Base-by-base conservation (phyloP, 805 yeast species). In the Starmerella kuoi region DNA sequence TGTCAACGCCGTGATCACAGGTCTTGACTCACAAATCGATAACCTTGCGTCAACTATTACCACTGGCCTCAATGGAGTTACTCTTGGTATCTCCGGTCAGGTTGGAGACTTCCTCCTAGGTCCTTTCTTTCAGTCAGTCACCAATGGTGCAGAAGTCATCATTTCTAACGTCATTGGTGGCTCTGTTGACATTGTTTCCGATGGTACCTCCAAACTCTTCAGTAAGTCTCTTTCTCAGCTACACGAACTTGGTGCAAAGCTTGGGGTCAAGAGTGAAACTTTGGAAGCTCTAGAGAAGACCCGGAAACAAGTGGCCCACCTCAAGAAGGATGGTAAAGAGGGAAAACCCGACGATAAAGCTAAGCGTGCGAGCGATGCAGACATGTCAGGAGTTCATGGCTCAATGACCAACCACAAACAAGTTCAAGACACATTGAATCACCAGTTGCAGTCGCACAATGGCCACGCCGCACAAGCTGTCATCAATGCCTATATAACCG, bases 1-100 rank as follows among this genome's bases (percentile, higher is more conserved):
- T 21, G 37, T 53, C 38, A 33, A 45, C 27, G 54, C 53, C 26
- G 41, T 46, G 38, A 53, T 60, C 40, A 55, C 61, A 19, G 63
- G 62, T 30, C 46, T 57, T 17, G 64, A 59, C 44, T 55, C 58
- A 18, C 63, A 59, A 47, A 47, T 55, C 40, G 62, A 59, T 42
- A 59, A 59, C 45, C 44, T 48, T 9, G 49, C 53, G 23, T 56
- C 55, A 19, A 42, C 46, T 17, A 9, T 49, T 20, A 11, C 42
- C 15, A 32, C 41, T 32, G 53, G 24, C 37, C 38, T 39, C 18
- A 40, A 44, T 45, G 40, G 40, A 5, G 46, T 52, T 12, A 54
- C 60, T 18, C 41, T 44, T 3, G 61, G 62, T 20, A 27, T 50
- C 18, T 41, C 58, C n/a, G 47, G 50, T 31, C 49, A 42, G 12